Conservation (phyloP, 2,329 filamentous ascomycete species). For the Xylaria hypoxylon region DNA sequence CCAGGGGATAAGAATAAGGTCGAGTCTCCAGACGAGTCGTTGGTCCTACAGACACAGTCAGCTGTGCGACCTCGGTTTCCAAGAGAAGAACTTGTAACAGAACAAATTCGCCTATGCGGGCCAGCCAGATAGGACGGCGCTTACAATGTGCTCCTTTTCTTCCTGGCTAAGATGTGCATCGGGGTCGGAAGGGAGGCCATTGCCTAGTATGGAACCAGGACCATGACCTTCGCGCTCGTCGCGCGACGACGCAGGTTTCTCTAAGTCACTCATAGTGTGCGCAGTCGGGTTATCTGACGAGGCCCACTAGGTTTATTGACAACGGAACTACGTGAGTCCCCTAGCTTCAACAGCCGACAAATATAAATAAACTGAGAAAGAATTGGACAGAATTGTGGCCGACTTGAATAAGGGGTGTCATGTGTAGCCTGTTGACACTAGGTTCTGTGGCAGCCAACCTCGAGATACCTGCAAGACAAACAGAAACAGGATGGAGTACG, state of each 20-base stretch:
- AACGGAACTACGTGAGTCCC: background rate
- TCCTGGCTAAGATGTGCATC: slow-evolving; percentile 68
- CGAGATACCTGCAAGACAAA: slow-evolving; percentile 3
- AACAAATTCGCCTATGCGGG: background rate
- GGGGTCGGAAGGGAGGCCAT: slow-evolving; percentile 58
- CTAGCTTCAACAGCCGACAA: background rate
- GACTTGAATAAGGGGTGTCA: background rate
- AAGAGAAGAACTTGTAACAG: background rate
- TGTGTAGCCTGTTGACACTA: slow-evolving; percentile 5
- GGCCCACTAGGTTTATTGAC: slow-evolving; percentile 2
- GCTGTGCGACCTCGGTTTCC: slow-evolving; percentile 31
- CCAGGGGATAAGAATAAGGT: slow-evolving; percentile 53
- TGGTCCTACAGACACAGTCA: slow-evolving; percentile 47
- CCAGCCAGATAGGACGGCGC: slow-evolving; percentile 35
- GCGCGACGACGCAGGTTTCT: slow-evolving; percentile 45
- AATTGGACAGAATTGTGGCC: background rate
- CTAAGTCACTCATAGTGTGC: slow-evolving; percentile 47
- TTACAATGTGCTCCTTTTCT: slow-evolving; percentile 66
- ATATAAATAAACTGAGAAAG: background rate
- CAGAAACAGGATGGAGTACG: background rate
- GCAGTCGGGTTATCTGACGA: background rate
- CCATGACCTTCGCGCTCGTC: slow-evolving; percentile 39
- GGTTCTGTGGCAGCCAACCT: slow-evolving; percentile 8
- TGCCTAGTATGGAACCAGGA: slow-evolving; percentile 29
- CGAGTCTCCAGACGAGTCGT: slow-evolving; percentile 50